A percentile compares a stretch with the other conserved stretches of the same genome.
Conservation (phyloP, 768 basidiomycete genomes). For the Xerocomus potaroensis region DNA sequence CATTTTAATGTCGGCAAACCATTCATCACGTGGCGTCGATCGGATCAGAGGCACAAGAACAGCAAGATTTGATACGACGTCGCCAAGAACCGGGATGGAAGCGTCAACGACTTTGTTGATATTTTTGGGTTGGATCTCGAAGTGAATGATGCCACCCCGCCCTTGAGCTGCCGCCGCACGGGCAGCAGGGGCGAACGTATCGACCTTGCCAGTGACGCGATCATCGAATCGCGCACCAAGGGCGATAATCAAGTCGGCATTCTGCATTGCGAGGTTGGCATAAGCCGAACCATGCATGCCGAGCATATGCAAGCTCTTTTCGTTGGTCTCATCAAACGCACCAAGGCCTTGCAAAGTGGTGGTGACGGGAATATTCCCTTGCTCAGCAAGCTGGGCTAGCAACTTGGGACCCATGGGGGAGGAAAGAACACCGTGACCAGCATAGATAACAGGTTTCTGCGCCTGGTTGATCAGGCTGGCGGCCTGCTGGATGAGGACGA, state of each 20-base stretch:
- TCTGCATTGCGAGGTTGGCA: slow-evolving; percentile 96
- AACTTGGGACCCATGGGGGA: slow-evolving; percentile 79
- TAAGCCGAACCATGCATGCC: slow-evolving; percentile 99
- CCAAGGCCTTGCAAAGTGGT: slow-evolving; percentile 96
- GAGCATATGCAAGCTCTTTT: slow-evolving; percentile 90
- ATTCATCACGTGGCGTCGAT: slow-evolving; percentile 57
- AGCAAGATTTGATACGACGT: slow-evolving; percentile 81
- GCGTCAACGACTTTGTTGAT: slow-evolving; percentile 98
- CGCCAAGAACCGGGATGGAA: slow-evolving; percentile 89
- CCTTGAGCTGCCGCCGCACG: slow-evolving; percentile 79
- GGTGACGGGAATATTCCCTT: slow-evolving; percentile 94
- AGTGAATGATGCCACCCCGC: slow-evolving; percentile 96
- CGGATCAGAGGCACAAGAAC: slow-evolving; percentile 79
- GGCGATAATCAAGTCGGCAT: slow-evolving; percentile 96
- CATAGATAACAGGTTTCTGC: slow-evolving; percentile 87
- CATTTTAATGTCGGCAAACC: slow-evolving; percentile 76
- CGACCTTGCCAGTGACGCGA: slow-evolving; percentile 91
- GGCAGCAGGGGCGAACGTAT: slow-evolving; percentile 88
- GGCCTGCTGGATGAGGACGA: slow-evolving; percentile 69
- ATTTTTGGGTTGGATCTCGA: slow-evolving; percentile 98
- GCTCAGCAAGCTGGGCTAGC: slow-evolving; percentile 68
- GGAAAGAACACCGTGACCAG: slow-evolving; percentile 85
- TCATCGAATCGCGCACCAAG: slow-evolving; percentile 97
- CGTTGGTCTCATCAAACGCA: slow-evolving; percentile 88
- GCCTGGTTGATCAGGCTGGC: slow-evolving; percentile 91